Evolutionary conservation across 306 rosid species (phyloP).

Genomic region (Inga leiocalycina): DNA sequence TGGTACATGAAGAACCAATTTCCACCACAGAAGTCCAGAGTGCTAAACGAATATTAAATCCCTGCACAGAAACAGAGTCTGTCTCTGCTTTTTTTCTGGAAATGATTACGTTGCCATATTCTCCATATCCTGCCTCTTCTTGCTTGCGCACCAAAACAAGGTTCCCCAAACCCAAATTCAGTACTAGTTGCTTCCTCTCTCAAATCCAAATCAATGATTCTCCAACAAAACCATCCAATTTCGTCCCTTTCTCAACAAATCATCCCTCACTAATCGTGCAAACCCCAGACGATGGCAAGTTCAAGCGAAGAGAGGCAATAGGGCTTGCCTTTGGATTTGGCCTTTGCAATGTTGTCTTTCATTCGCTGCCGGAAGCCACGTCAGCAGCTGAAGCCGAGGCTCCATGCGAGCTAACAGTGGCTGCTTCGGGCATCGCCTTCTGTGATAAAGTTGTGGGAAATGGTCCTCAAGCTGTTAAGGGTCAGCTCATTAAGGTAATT

Average conservation of each 20-base stretch:
- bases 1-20: neutral
- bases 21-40: neutral
- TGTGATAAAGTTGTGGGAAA: constrained; percentile 76
- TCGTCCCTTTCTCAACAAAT: constrained; percentile 23
- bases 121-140: constrained; percentile 35
- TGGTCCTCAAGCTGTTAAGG: constrained; percentile 76
- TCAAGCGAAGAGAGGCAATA: constrained; percentile 56
- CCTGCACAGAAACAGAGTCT: neutral
- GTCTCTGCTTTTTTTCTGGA: constrained; percentile 14
- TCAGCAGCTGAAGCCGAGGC: constrained; percentile 44
- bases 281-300: neutral
- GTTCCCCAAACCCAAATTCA: neutral
- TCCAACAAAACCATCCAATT: constrained; percentile 26
- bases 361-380: constrained; percentile 28
- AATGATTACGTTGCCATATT: constrained; percentile 52
- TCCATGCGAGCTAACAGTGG: constrained; percentile 62
- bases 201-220: constrained; percentile 14
- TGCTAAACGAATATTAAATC: neutral
- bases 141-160: constrained; percentile 35
- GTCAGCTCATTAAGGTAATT: constrained; percentile 82
- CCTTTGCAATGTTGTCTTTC: constrained; percentile 37
- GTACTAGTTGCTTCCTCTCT: constrained; percentile 8
- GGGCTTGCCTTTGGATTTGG: constrained; percentile 57
- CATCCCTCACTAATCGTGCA: neutral
- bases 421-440: constrained; percentile 86